Conservation (phyloP, 306 rosid genomes). For the Dryas octopetala region DNA sequence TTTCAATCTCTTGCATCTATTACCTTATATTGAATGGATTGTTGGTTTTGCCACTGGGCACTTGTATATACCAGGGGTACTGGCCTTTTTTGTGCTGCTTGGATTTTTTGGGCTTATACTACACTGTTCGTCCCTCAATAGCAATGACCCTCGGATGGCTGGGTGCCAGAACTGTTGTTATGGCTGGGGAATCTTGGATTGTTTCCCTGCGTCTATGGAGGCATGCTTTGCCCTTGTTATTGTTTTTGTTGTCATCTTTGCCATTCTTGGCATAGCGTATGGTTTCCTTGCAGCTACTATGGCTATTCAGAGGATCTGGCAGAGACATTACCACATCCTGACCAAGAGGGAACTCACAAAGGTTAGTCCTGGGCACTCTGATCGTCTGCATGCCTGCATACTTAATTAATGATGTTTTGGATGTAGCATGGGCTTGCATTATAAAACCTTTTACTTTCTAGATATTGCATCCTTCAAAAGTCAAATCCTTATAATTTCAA, state of each 20-base stretch:
- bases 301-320: slow-evolving; percentile 99
- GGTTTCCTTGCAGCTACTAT: slow-evolving; percentile 96
- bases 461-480: neutral
- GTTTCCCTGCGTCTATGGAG: slow-evolving; percentile 99
- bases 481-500: neutral
- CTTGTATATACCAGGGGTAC: slow-evolving; percentile 59
- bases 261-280: slow-evolving; percentile 95
- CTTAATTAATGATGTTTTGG: neutral
- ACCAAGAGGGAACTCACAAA: slow-evolving; percentile 97
- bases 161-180: slow-evolving; percentile 99
- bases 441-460: neutral
- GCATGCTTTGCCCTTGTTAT: slow-evolving; percentile 93
- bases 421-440: neutral
- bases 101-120: slow-evolving; percentile 95
- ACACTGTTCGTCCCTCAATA: slow-evolving; percentile 85
- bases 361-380: slow-evolving; percentile 36
- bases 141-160: slow-evolving; percentile 88
- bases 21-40: neutral
- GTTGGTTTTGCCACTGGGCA: neutral
- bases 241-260: slow-evolving; percentile 92
- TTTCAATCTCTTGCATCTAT: neutral
- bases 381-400: neutral
- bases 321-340: slow-evolving; percentile 97
- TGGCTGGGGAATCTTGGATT: slow-evolving; percentile 98
- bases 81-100: slow-evolving; percentile 91